Conservation (phyloP, 148 eudicot genomes). For the Fallopia convolvulus region DNA sequence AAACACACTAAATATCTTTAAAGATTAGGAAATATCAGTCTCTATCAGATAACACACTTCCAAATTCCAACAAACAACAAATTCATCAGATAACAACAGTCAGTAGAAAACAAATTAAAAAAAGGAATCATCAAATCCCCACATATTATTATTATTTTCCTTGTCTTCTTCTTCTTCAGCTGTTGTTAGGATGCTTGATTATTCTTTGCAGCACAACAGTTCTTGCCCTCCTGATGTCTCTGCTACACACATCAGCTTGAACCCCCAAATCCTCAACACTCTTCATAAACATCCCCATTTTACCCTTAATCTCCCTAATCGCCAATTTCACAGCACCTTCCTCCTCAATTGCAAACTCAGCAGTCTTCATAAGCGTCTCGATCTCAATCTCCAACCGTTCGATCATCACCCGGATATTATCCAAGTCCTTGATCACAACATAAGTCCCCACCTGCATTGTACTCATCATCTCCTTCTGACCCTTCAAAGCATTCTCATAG, state of each 20-base stretch:
- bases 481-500: conserved; percentile 73
- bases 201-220: conserved; percentile 92
- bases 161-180: conserved; percentile 11
- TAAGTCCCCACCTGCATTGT: conserved; percentile 88
- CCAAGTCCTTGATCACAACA: conserved; percentile 86
- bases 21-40: not conserved
- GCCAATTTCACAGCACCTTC: conserved; percentile 58
- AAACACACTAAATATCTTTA: not conserved
- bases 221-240: conserved; percentile 87
- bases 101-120: not conserved
- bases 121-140: not conserved
- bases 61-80: conserved; percentile 8
- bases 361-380: conserved; percentile 41
- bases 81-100: conserved; percentile 1
- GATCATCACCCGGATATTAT: conserved; percentile 62
- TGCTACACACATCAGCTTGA: conserved; percentile 82
- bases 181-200: conserved; percentile 58
- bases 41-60: conserved; percentile 1
- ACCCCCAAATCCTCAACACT: conserved; percentile 79
- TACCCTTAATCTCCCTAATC: conserved; percentile 71
- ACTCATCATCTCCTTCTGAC: conserved; percentile 84
- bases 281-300: conserved; percentile 61
- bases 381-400: conserved; percentile 70
- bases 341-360: conserved; percentile 50
- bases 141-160: not conserved